phyloP scores from a whole-genome alignment of 257 asterid species.

The Verbena officinalis region DNA sequence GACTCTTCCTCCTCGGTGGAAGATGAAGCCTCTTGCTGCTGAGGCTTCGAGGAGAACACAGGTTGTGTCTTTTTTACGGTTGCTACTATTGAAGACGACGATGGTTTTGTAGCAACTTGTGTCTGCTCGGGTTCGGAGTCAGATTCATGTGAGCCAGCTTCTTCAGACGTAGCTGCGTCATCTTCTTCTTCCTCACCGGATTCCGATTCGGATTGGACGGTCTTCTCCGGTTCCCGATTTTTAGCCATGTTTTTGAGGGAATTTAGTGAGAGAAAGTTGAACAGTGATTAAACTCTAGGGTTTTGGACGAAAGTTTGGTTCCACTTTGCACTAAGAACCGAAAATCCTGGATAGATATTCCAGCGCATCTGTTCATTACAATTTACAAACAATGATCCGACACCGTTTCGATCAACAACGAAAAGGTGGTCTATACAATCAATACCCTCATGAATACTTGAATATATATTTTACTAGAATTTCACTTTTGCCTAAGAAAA shows the following conservation, averaged over 20 bases:
- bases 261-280: not conserved
- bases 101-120: constrained; percentile 24
- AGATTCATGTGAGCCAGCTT: constrained; percentile 28
- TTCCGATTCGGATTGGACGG: constrained; percentile 33
- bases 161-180: constrained; percentile 38
- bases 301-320: not conserved
- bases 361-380: no score
- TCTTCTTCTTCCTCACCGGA: constrained; percentile 40
- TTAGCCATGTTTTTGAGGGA: constrained; percentile 33
- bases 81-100: constrained; percentile 20
- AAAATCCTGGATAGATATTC: no score
- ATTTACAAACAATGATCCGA: no score
- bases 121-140: constrained; percentile 41
- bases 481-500: no score
- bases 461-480: no score
- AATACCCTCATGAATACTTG: no score
- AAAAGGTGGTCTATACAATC: no score
- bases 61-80: constrained; percentile 22
- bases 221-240: constrained; percentile 31
- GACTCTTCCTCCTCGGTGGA: constrained; percentile 48
- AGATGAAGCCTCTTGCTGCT: constrained; percentile 10
- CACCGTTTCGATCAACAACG: no score
- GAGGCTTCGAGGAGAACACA: constrained; percentile 21
- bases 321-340: not conserved
- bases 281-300: constrained; percentile 20